Percentiles rank a stretch among this genome's conserved stretches.
Conservation (phyloP, 2,329 filamentous ascomycete genomes). For the Daldinia sp. region DNA sequence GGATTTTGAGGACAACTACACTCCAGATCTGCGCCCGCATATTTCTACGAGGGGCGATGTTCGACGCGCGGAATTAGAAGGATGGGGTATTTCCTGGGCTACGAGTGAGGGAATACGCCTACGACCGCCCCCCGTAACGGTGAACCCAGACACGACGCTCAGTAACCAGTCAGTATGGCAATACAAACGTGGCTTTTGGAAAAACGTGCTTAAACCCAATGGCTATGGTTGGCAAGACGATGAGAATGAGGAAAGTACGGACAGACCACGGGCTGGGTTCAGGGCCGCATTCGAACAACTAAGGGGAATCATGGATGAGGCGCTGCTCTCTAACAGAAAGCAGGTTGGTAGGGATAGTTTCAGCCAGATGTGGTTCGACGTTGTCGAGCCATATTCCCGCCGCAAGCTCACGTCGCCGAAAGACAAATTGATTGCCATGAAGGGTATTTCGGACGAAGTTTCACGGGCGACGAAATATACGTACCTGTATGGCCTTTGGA, state of each 20-base stretch:
- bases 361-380: not conserved
- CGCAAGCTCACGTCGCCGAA: not conserved
- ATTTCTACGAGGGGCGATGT: not conserved
- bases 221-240: not conserved
- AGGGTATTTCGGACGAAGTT: not conserved
- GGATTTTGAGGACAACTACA: not conserved
- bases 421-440: not conserved
- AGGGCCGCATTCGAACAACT: not conserved
- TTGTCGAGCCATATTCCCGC: not conserved
- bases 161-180: not conserved
- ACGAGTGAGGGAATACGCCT: not conserved
- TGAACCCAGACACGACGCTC: not conserved
- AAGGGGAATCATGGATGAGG: not conserved
- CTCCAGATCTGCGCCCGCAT: not conserved
- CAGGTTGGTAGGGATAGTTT: not conserved
- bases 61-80: not conserved
- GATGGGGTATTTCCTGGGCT: not conserved
- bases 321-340: not conserved
- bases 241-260: not conserved
- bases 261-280: not conserved
- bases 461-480: not conserved
- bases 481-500: not conserved
- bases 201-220: not conserved
- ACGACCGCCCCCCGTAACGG: not conserved
- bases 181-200: not conserved